A percentile compares a stretch with the other conserved stretches of the same genome.
Evolutionary conservation across 306 rosid species (phyloP).

Genomic region (Acacia melanoxylon): DNA sequence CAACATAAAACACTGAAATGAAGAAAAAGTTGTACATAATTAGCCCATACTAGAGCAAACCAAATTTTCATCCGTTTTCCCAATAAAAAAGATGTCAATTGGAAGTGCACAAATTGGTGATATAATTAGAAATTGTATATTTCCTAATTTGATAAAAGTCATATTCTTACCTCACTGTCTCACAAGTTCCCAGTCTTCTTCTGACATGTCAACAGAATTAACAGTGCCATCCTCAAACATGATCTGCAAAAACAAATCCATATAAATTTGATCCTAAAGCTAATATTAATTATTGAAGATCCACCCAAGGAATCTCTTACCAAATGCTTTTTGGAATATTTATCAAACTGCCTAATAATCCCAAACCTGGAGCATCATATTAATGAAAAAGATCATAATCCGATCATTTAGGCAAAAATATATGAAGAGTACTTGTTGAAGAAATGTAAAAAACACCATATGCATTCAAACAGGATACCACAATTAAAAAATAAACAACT

Average conservation of each 20-base stretch:
- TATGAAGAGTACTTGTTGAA: not conserved
- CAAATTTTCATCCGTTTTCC: not conserved
- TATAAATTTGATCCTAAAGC: not conserved
- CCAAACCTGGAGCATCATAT: conserved; percentile 54
- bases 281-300: conserved; percentile 11
- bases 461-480: not conserved
- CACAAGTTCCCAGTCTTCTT: conserved; percentile 67
- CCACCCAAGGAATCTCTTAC: conserved; percentile 40
- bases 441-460: not conserved
- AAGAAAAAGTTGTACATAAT: not conserved
- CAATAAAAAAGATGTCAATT: not conserved
- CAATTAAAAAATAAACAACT: not conserved
- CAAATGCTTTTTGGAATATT: conserved; percentile 50
- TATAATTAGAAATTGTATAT: not conserved
- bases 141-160: not conserved
- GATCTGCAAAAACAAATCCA: conserved; percentile 44
- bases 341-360: conserved; percentile 56
- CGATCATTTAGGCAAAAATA: not conserved
- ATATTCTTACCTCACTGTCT: conserved; percentile 21
- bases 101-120: not conserved
- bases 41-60: not conserved
- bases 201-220: conserved; percentile 59
- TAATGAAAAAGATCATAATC: conserved; percentile 14
- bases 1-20: not conserved
- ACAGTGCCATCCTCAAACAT: conserved; percentile 62